A percentile compares a stretch with the other conserved stretches of the same genome.
Evolutionary conservation across 108 stramenopile species (phyloP).

Genomic region (Fragilaria crotonensis): DNA sequence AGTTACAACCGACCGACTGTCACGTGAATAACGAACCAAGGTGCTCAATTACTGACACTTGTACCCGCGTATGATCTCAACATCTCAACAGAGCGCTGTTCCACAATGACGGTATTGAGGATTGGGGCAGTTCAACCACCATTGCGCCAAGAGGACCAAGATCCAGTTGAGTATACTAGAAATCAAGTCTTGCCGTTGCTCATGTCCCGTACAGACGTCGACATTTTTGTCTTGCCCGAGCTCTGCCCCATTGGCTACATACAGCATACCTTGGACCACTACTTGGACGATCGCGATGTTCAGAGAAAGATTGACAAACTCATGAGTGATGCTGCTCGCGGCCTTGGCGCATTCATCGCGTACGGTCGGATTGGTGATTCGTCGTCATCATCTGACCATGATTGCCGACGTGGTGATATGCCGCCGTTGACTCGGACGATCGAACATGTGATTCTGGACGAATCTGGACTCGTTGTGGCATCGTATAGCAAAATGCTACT

Average conservation of each 20-base stretch:
- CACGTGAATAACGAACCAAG: no score
- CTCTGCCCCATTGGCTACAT: slow-evolving; percentile 27
- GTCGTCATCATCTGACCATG: neutral
- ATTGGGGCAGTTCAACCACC: slow-evolving; percentile 15
- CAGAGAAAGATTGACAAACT: slow-evolving; percentile 6
- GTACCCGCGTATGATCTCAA: no score
- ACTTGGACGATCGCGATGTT: slow-evolving; percentile 2
- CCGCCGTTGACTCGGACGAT: slow-evolving; percentile 1
- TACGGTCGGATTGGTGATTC: slow-evolving; percentile 21
- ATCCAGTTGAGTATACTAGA: slow-evolving; percentile 3
- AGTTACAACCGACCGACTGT: no score
- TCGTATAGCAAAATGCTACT: slow-evolving; percentile 22
- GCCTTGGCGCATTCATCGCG: slow-evolving; percentile 8
- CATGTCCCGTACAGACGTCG: slow-evolving; percentile 4
- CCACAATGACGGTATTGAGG: no score
- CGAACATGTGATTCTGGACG: slow-evolving; percentile 17
- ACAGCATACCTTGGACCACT: slow-evolving; percentile 16
- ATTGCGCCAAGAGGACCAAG: slow-evolving; percentile 5
- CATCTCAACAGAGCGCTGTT: no score
- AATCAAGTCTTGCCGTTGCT: slow-evolving; percentile 4
- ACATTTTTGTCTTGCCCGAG: slow-evolving; percentile 27
- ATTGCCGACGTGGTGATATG: no score
- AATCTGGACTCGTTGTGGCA: slow-evolving; percentile 2
- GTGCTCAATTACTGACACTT: no score
- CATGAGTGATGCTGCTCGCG: neutral